Conservation (phyloP, 768 basidiomycete genomes). For the Suillus americanus region DNA sequence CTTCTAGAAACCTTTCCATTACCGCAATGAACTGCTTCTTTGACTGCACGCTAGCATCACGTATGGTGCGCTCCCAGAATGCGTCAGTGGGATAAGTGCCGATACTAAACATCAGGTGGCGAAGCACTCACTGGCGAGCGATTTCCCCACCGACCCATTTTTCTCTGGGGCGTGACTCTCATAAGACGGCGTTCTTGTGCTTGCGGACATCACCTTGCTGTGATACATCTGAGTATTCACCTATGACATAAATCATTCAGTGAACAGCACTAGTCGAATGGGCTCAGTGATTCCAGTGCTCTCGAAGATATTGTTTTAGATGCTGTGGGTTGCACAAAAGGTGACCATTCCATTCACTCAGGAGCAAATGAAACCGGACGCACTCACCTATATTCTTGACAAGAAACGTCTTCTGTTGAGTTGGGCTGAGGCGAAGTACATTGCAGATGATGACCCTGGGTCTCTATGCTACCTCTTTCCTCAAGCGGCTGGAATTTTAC, state of each 20-base stretch:
- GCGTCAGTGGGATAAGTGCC: not conserved
- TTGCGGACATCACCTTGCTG: not conserved
- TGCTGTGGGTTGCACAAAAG: too few relatives aligned
- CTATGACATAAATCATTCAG: slow-evolving; percentile 13
- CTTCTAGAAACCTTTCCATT: slow-evolving; percentile 35
- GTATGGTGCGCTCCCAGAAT: slow-evolving; percentile 6
- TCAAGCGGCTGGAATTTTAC: too few relatives aligned
- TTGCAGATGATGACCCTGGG: too few relatives aligned
- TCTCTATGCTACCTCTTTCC: too few relatives aligned
- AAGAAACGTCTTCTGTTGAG: not conserved
- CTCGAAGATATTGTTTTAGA: too few relatives aligned
- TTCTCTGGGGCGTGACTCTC: slow-evolving; percentile 3
- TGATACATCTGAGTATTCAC: slow-evolving; percentile 30
- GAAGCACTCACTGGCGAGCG: slow-evolving; percentile 6
- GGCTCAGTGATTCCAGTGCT: too few relatives aligned
- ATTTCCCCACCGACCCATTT: slow-evolving; percentile 9
- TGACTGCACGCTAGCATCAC: slow-evolving; percentile 6
- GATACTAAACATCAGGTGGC: not conserved
- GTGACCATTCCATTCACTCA: not conserved
- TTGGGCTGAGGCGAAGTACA: not conserved
- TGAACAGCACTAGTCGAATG: not conserved
- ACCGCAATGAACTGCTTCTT: slow-evolving; percentile 37
- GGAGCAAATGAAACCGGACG: not conserved
- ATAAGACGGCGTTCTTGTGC: slow-evolving; percentile 3
- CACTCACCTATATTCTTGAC: not conserved